Base-by-base conservation (phyloP, 1,139 yeast genomes). In the Taphrina sp. region DNA sequence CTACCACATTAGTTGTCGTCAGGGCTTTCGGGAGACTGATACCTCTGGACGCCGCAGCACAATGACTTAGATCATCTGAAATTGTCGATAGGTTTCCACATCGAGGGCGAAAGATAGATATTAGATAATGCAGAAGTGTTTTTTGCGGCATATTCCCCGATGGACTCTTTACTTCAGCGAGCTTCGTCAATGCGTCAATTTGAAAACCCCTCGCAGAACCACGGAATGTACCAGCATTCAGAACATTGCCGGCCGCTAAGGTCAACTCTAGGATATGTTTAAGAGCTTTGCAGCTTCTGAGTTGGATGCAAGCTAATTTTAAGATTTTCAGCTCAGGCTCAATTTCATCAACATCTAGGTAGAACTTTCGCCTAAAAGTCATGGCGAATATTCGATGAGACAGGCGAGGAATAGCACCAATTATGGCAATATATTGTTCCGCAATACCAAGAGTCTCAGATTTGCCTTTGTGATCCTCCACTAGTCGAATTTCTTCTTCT, bases 121-220 rank as follows among this genome's bases (percentile, higher is more conserved):
- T 33, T 28, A 52, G 23, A 16, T 52, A 52, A 24, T 52, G 56
- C 8, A 52, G 22, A 7, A 52, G 31, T 12, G 56, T 42, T 5
- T 36, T 14, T 5, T 37, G 43, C 12, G 42, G 12, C 49, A 35
- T 52, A 12, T 33, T 16, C 12, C 26, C 16, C 10, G 31, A 33
- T 5, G 49, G 16, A 28, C 49, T 52, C 36, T 24, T 22, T 16
- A 52, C 46, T 5, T 52, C 56, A 12, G 29, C 42, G 19, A 52
- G 16, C 33, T 52, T 52, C 22, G 42, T 44, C 36, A 52, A 34
- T 3, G 37, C 38, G 2, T 35, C 49, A 19, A 52, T 28, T 38
- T 36, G 20, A 39, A 52, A 52, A n/a, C 56, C 56, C 3, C 42
- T 36, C 19, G 56, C 56, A 8, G 26, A 26, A 8, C 56, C 56